Evolutionary conservation across 1,139 yeast genomes (phyloP), one percentile per base, ranked within the genome.

Genomic region (Hanseniaspora sp.): DNA sequence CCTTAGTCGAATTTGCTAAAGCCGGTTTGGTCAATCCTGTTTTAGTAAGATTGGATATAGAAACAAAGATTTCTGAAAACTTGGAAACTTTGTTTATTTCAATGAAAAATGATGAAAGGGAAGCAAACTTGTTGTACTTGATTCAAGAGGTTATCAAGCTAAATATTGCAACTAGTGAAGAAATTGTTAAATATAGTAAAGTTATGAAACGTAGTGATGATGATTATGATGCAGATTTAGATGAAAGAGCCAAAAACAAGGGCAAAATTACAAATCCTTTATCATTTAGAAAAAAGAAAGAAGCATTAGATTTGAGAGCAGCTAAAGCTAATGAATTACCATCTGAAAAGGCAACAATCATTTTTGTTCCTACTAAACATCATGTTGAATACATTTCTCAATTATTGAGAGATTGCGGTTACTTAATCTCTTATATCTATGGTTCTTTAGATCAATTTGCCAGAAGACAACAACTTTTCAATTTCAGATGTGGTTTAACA

Each of bases 401-500:
- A 7, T 67, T 92, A 56, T 72, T 92, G 56, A 79, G 77, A 61
- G 80, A 79, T 42, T 81, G 87, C 29, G 97, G 96, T 1, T 92
- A 86, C 67, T 81, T 92, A 11, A 86, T 80, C 0, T 85, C 97
- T 1, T 88, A 82, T 63, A 86, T 92, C 60, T 94, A 92, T 66
- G 98, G 99, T 69, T 78, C 96, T 0, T 75, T 92, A 59, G 98
- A 92, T 67, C 98, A 92, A 67, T 83, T 82, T 60, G 98, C 98
- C 0, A 83, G 99, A 75, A 82, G 83, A 59, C 83, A 85, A 63
- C 98, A 94, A 66, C 74, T 94, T 52, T 78, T 83, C 64, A 82
- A 87, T 62, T 94, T 94, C 69, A 74, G 95, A 63, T 73, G 82
- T 1, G 98, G 97, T 1, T 73, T 85, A 54, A 82, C 96, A 3